Percentiles rank a stretch among this genome's conserved stretches.
Evolutionary conservation across 140 eudicot genomes (phyloP).

Genomic region (Erigeron philadelphicus): DNA sequence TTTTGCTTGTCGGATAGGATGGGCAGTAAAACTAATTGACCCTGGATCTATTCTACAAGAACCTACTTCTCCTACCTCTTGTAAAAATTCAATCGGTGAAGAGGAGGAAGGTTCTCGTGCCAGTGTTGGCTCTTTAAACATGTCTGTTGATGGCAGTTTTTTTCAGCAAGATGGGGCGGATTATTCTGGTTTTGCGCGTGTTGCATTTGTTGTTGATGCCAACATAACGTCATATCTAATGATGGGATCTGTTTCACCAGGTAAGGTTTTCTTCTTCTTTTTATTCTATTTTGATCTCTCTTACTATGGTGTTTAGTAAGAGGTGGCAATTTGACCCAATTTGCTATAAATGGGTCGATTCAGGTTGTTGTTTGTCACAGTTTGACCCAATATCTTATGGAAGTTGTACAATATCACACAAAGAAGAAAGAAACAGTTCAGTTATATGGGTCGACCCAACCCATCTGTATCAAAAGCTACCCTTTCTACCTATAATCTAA

Average conservation of each 20-base stretch:
- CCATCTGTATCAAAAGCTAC: background rate
- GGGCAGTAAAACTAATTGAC: slow-evolving; percentile 90
- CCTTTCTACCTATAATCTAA: background rate
- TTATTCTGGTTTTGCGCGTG: slow-evolving; percentile 59
- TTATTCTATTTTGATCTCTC: background rate
- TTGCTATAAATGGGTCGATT: background rate
- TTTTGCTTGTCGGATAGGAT: slow-evolving; percentile 88
- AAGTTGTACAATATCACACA: too few species aligned
- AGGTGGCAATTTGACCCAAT: background rate
- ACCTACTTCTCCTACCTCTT: slow-evolving; percentile 47
- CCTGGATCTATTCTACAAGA: slow-evolving; percentile 94
- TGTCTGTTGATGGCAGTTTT: slow-evolving; percentile 49
- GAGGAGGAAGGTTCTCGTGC: slow-evolving; percentile 66
- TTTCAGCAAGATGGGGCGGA: slow-evolving; percentile 64
- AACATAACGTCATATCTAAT: slow-evolving; percentile 94
- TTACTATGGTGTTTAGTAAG: background rate
- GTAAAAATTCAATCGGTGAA: slow-evolving; percentile 43
- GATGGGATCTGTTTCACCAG: slow-evolving; percentile 99
- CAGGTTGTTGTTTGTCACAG: background rate
- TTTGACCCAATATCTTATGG: too few species aligned
- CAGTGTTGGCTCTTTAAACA: slow-evolving; percentile 47
- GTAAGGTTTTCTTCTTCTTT: slow-evolving; percentile 30
- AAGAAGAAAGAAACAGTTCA: background rate
- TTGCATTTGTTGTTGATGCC: slow-evolving; percentile 97
- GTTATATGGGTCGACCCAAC: background rate